phyloP scores from a whole-genome alignment of 179 eudicot genomes.

The Heliamphora pulchella region DNA sequence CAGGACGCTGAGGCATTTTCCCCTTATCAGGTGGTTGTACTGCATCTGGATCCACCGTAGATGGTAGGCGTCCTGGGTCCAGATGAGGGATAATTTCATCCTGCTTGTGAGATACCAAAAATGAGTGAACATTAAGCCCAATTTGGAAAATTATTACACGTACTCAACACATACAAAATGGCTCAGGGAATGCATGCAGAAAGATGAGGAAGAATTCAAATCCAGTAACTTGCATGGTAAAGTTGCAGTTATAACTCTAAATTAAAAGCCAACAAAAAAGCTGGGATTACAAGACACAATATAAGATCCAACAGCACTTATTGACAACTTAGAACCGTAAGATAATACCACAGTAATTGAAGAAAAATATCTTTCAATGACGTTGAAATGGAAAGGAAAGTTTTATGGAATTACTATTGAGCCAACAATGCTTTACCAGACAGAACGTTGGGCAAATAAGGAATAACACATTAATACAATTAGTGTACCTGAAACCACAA shows the following conservation, averaged over 20 bases:
- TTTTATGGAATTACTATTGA: no score
- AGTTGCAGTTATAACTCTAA: not conserved
- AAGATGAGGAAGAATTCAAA: slow-evolving; percentile 6
- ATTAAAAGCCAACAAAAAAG: not conserved
- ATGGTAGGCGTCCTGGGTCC: slow-evolving; percentile 75
- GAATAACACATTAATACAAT: no score
- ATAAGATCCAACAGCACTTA: not conserved
- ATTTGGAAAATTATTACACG: not conserved
- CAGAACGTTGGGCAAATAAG: no score
- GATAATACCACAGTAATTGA: not conserved
- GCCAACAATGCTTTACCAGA: no score
- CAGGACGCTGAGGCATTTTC: slow-evolving; percentile 47
- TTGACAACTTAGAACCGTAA: not conserved
- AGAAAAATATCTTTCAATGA: not conserved
- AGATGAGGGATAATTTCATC: slow-evolving; percentile 81
- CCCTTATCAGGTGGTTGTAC: slow-evolving; percentile 50
- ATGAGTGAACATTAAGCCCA: not conserved
- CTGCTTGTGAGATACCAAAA: slow-evolving; percentile 29
- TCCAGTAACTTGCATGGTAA: not conserved
- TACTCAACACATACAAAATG: not conserved
- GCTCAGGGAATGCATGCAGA: not conserved
- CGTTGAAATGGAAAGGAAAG: no score
- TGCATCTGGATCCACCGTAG: slow-evolving; percentile 84
- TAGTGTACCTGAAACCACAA: no score
- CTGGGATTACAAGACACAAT: not conserved